These are phyloP conservation scores for Chaetomiaceae sp. DNA, from an alignment of 2,329 filamentous ascomycete species.

Conservation along the genomic window DNA sequence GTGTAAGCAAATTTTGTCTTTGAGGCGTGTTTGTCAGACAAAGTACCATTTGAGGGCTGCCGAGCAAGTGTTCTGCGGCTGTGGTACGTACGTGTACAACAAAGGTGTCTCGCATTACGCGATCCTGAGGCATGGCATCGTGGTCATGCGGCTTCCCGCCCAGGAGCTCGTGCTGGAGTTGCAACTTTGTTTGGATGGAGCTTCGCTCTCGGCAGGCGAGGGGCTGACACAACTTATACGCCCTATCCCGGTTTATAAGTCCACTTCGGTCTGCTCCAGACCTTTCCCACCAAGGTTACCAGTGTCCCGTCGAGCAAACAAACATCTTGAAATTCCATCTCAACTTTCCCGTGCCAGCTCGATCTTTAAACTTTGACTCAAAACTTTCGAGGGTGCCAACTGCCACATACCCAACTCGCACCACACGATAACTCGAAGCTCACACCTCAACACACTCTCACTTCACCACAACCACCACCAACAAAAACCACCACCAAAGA, in stretches of 20 bases:
- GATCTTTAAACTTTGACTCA: background rate
- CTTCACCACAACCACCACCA: background rate
- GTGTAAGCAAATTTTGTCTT: background rate
- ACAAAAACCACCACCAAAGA: slow-evolving; percentile 1
- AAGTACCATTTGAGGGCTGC: background rate
- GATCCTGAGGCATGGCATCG: slow-evolving; percentile 4
- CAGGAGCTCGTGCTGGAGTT: slow-evolving; percentile 12
- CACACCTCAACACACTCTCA: background rate
- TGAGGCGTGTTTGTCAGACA: background rate
- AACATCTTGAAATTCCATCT: background rate
- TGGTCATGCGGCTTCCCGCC: slow-evolving; percentile 16
- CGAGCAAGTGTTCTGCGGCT: background rate
- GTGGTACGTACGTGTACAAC: background rate
- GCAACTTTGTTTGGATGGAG: slow-evolving; percentile 17
- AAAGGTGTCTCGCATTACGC: background rate
- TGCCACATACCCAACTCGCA: background rate
- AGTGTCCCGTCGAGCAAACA: background rate
- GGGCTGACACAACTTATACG: slow-evolving; percentile 14
- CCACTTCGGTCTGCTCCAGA: background rate
- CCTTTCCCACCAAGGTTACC: background rate
- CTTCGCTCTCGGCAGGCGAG: background rate
- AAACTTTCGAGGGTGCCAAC: background rate
- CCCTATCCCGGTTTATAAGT: slow-evolving; percentile 15
- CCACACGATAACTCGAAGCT: background rate
- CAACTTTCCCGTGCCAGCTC: background rate